Evolutionary conservation across 2,329 filamentous ascomycete genomes (phyloP).

Genomic region (Dothidotthia symphoricarpi): DNA sequence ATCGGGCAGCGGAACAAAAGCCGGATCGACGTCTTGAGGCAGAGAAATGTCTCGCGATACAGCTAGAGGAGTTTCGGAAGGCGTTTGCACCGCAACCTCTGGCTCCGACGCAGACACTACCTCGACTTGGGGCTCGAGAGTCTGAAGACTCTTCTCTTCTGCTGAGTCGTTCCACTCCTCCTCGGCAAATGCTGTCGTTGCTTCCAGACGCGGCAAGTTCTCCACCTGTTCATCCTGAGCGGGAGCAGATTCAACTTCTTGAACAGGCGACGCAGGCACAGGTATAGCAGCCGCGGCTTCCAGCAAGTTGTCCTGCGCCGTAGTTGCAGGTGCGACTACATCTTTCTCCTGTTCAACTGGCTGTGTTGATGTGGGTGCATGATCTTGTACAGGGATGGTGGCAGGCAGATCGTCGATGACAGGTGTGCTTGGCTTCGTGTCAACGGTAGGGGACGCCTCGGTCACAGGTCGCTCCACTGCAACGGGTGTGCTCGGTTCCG

Average conservation of each 20-base stretch:
- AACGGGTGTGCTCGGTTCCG: conserved; percentile 4
- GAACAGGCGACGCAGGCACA: no score
- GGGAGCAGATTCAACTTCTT: not conserved
- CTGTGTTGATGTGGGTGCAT: no score
- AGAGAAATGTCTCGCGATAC: not conserved
- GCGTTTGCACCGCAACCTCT: not conserved
- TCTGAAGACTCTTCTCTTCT: conserved; percentile 16
- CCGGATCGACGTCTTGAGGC: not conserved
- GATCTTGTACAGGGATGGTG: no score
- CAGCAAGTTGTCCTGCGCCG: no score
- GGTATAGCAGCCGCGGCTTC: no score
- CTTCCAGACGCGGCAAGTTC: no score
- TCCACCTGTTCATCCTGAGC: no score
- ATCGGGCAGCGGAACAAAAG: not conserved
- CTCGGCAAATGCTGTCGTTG: no score
- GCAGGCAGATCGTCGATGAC: no score
- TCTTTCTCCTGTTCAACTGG: no score
- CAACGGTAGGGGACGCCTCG: conserved; percentile 1
- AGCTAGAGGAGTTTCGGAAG: not conserved
- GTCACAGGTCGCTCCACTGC: conserved; percentile 8
- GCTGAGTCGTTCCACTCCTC: no score
- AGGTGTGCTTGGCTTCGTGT: not conserved
- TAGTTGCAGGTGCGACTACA: no score
- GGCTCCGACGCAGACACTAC: not conserved
- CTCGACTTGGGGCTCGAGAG: conserved; percentile 6